These are phyloP conservation scores for Ziziphus jujuba DNA, from an alignment of 306 rosid genomes.

Conservation along the genomic window DNA sequence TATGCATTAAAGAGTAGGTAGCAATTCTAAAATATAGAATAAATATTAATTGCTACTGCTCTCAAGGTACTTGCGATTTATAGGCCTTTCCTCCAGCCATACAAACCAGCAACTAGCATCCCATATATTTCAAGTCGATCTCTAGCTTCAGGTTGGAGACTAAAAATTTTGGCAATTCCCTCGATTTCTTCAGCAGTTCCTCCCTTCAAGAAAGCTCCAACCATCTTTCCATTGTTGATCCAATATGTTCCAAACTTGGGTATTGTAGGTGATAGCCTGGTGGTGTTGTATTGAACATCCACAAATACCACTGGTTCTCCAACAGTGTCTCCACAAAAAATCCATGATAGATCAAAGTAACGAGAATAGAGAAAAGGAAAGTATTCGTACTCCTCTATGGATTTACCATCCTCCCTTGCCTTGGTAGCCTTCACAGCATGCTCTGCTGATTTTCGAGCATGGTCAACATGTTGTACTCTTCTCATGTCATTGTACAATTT, in stretches of 20 bases:
- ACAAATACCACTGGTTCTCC: slow-evolving; percentile 41
- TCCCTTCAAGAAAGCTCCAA: slow-evolving; percentile 49
- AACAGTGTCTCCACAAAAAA: slow-evolving; percentile 43
- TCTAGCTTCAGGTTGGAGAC: slow-evolving; percentile 23
- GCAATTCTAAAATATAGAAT: no score
- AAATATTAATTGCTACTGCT: no score
- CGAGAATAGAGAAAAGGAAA: slow-evolving; percentile 45
- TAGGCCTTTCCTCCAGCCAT: no score
- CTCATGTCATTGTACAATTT: slow-evolving; percentile 34
- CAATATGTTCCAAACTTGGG: slow-evolving; percentile 50
- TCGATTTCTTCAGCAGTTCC: slow-evolving; percentile 41
- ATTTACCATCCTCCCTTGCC: slow-evolving; percentile 24
- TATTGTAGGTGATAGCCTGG: background rate
- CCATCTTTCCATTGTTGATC: slow-evolving; percentile 35
- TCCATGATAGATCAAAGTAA: slow-evolving; percentile 46
- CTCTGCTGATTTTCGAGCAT: slow-evolving; percentile 48
- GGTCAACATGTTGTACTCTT: slow-evolving; percentile 48
- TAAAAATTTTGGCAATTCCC: slow-evolving; percentile 33
- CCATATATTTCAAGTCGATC: no score
- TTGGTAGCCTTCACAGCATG: slow-evolving; percentile 42
- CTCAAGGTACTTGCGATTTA: no score
- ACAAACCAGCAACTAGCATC: no score
- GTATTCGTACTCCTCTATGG: slow-evolving; percentile 34
- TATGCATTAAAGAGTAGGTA: no score
- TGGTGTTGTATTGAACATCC: slow-evolving; percentile 2